Conservation (phyloP, 2,329 filamentous ascomycete species). For the Monosporascus sp. region DNA sequence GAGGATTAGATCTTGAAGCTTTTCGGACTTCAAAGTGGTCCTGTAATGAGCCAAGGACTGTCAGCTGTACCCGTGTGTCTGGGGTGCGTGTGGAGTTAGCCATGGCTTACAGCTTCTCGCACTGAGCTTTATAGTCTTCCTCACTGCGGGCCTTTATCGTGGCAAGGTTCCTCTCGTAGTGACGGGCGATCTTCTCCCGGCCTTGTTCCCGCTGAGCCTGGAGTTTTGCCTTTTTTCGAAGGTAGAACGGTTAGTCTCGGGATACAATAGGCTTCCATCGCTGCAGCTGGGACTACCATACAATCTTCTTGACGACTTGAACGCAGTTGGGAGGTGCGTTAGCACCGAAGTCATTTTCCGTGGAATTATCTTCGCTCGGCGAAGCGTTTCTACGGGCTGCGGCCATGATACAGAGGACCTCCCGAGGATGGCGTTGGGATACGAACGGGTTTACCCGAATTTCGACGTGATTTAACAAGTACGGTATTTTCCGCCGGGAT, state of each 20-base stretch:
- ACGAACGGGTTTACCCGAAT: neutral
- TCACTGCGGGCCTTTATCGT: neutral
- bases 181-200: neutral
- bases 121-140: neutral
- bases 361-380: neutral
- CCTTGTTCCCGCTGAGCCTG: neutral
- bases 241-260: neutral
- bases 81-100: neutral
- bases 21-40: neutral
- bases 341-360: neutral
- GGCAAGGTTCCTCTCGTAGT: neutral
- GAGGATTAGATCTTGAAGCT: conserved; percentile 1
- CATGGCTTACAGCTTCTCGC: neutral
- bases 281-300: neutral
- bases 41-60: neutral
- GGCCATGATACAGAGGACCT: neutral
- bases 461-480: neutral
- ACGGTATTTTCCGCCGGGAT: neutral
- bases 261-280: neutral
- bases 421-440: neutral
- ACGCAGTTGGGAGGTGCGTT: neutral
- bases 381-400: neutral
- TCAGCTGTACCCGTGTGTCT: neutral
- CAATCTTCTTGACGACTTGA: neutral
- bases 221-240: neutral